Conservation (phyloP, 257 asterid genomes). For the Orobanche coerulescens region DNA sequence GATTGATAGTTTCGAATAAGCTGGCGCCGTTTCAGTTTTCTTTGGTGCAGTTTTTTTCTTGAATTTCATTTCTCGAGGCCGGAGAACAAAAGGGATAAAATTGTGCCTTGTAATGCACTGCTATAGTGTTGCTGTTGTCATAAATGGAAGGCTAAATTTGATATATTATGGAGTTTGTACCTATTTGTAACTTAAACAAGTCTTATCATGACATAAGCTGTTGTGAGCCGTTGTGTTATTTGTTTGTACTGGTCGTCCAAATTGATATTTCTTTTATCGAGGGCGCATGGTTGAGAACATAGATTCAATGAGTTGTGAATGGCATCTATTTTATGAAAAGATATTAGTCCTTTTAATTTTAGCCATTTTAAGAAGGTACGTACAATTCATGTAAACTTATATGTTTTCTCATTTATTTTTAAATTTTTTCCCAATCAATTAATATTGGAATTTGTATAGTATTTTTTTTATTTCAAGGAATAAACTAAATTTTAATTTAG, state of each 20-base stretch:
- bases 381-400: too few species aligned
- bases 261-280: neutral
- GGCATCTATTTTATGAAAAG: too few species aligned
- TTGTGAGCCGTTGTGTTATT: conserved; percentile 25
- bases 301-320: neutral
- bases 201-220: neutral
- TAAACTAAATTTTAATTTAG: too few species aligned
- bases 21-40: conserved; percentile 12
- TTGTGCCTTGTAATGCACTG: conserved; percentile 22
- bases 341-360: too few species aligned
- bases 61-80: conserved; percentile 21
- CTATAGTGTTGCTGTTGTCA: conserved; percentile 42
- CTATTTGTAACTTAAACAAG: conserved; percentile 15
- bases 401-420: too few species aligned
- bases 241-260: conserved; percentile 19
- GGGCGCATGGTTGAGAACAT: neutral
- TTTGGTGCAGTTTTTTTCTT: conserved; percentile 9
- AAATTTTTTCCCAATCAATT: too few species aligned
- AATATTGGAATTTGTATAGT: too few species aligned
- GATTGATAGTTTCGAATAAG: conserved; percentile 38
- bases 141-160: conserved; percentile 51
- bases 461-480: too few species aligned
- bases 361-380: too few species aligned
- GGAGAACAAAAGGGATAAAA: conserved; percentile 9
- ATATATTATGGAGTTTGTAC: conserved; percentile 30